Conservation (phyloP, 139 green algal genomes). For the Coelastrella sp. region DNA sequence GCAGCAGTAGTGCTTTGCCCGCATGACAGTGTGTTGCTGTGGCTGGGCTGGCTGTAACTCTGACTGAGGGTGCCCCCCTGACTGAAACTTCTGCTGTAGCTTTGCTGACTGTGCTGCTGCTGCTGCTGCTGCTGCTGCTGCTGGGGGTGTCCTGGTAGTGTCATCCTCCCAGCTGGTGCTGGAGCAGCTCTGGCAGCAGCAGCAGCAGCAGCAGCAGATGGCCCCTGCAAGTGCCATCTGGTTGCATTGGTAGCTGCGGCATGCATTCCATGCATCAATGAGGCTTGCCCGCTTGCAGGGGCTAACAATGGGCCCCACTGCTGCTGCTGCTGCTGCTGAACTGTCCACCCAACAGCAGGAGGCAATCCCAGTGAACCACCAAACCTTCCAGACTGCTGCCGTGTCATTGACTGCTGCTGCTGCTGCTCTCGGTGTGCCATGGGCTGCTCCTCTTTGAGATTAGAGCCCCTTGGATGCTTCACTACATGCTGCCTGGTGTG, state of each 20-base stretch:
- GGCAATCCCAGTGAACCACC: background rate
- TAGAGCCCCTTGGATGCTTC: background rate
- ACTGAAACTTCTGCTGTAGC: background rate
- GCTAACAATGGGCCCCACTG: background rate
- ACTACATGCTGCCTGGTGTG: background rate
- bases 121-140: slow-evolving; percentile 35
- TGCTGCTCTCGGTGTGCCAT: background rate
- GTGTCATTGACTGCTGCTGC: slow-evolving; percentile 13
- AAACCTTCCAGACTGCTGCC: background rate
- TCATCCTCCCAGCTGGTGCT: background rate
- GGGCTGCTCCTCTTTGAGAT: background rate
- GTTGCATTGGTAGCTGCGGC: background rate
- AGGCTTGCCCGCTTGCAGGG: background rate
- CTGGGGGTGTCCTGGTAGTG: background rate
- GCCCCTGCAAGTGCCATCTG: background rate
- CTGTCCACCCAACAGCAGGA: background rate
- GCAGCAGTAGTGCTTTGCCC: slow-evolving; percentile 24
- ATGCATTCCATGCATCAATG: background rate
- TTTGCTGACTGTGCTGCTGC: background rate
- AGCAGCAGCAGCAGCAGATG: background rate
- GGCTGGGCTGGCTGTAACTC: background rate
- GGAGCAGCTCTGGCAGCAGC: background rate
- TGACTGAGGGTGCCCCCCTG: background rate
- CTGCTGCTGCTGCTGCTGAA: background rate
- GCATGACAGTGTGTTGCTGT: background rate